Evolutionary conservation across 1,284 basidiomycete genomes (phyloP).

Genomic region (Malassezia slooffiae): DNA sequence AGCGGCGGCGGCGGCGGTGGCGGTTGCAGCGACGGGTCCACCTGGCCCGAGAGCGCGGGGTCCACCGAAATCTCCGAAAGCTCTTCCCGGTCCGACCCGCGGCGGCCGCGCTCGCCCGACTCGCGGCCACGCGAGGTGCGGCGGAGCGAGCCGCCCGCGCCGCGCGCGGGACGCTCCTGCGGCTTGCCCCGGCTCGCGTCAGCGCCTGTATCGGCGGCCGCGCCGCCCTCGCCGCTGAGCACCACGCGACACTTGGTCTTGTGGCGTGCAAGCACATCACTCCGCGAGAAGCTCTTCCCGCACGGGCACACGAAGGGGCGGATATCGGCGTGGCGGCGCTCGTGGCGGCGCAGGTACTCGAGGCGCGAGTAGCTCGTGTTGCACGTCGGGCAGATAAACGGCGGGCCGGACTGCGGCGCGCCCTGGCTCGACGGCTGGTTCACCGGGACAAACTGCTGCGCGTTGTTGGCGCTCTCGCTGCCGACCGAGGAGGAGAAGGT

Average conservation of each 20-base stretch:
- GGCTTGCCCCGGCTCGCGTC: too few species aligned
- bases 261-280: slow-evolving; percentile 43
- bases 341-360: slow-evolving; percentile 43
- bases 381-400: slow-evolving; percentile 43
- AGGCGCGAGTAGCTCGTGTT: slow-evolving; percentile 42
- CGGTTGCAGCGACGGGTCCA: slow-evolving; percentile 14
- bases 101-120: background rate
- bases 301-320: slow-evolving; percentile 44
- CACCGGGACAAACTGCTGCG: slow-evolving; percentile 5
- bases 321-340: slow-evolving; percentile 42
- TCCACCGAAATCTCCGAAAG: slow-evolving; percentile 9
- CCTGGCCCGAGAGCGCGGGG: slow-evolving; percentile 10
- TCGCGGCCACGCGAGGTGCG: too few species aligned
- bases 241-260: slow-evolving; percentile 40
- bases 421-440: background rate
- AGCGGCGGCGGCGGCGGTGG: slow-evolving; percentile 11
- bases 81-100: slow-evolving; percentile 2
- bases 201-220: slow-evolving; percentile 10
- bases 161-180: slow-evolving; percentile 6
- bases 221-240: slow-evolving; percentile 22
- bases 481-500: slow-evolving; percentile 12
- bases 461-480: slow-evolving; percentile 1
- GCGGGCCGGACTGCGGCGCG: slow-evolving; percentile 27
- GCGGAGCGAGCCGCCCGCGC: too few species aligned
- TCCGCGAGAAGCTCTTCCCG: slow-evolving; percentile 43